These are phyloP conservation scores for Geotrichum aggregatum DNA, from an alignment of 1,139 yeast genomes.

Conservation along the genomic window DNA sequence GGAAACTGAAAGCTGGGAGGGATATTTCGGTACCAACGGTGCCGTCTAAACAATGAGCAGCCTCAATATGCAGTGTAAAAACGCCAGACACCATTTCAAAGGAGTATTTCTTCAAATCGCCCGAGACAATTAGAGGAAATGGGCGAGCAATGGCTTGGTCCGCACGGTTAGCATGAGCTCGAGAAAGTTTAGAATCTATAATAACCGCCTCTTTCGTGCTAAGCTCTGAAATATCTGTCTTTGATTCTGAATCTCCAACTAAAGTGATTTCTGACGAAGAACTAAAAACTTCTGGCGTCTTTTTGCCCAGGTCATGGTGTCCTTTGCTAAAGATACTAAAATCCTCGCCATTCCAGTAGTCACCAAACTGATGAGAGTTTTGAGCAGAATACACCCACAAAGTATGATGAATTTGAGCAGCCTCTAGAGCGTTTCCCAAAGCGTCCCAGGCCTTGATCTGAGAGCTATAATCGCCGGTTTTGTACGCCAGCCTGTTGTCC, in stretches of 20 bases:
- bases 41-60: conserved; percentile 23
- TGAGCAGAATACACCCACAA: conserved; percentile 74
- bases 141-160: conserved; percentile 70
- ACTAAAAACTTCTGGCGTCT: background rate
- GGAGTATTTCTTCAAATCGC: conserved; percentile 48
- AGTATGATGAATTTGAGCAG: conserved; percentile 62
- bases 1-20: conserved; percentile 67
- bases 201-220: conserved; percentile 4
- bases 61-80: conserved; percentile 47
- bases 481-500: conserved; percentile 67
- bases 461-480: conserved; percentile 56
- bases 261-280: background rate
- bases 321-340: conserved; percentile 68
- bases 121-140: conserved; percentile 57
- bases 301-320: conserved; percentile 19
- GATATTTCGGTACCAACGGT: conserved; percentile 51
- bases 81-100: conserved; percentile 51
- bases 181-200: background rate
- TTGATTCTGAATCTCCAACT: background rate
- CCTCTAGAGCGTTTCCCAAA: conserved; percentile 67
- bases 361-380: conserved; percentile 76
- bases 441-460: conserved; percentile 82
- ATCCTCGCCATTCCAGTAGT: conserved; percentile 84
- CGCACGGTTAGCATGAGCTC: conserved; percentile 62
- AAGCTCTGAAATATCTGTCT: background rate